A percentile compares a stretch with the other conserved stretches of the same genome.
Evolutionary conservation across 441 rosid species (phyloP).

Genomic region (Erodium moschatum): DNA sequence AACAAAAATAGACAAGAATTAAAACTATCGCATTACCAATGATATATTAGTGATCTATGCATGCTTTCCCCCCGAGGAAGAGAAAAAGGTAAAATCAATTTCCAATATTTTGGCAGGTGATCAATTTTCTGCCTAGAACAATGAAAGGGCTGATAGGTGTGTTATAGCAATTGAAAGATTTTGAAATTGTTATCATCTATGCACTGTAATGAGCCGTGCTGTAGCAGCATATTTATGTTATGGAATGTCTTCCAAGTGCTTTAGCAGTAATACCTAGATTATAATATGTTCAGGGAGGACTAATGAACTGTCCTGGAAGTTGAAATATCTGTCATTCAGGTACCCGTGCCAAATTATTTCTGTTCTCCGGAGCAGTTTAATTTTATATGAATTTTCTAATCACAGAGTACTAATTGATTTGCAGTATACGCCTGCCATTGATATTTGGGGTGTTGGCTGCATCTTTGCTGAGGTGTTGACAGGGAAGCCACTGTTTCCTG

Average conservation of each 20-base stretch:
- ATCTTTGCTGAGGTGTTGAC: conserved; percentile 87
- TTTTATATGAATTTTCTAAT: conserved; percentile 13
- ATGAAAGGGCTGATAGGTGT: background rate
- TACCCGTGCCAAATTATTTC: background rate
- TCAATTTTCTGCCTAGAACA: background rate
- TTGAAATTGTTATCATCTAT: background rate
- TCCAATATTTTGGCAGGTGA: background rate
- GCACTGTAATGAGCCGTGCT: background rate
- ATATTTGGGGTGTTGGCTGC: conserved; percentile 95
- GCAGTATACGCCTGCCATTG: conserved; percentile 96
- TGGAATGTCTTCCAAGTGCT: conserved; percentile 37
- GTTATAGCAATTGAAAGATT: background rate
- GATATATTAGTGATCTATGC: background rate
- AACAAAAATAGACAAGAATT: background rate
- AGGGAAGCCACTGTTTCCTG: conserved; percentile 84
- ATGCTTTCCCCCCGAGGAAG: background rate
- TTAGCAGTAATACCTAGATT: conserved; percentile 71
- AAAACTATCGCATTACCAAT: too few relatives aligned
- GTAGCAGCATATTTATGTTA: conserved; percentile 18
- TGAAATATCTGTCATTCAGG: conserved; percentile 74
- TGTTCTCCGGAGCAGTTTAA: background rate
- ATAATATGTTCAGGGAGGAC: conserved; percentile 93
- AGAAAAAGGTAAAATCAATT: background rate
- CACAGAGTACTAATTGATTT: conserved; percentile 20
- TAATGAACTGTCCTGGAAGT: conserved; percentile 88